Evolutionary conservation across 2,329 filamentous ascomycete genomes (phyloP), one percentile per base, ranked within the genome.

Genomic region (Ophiostoma sp.): DNA sequence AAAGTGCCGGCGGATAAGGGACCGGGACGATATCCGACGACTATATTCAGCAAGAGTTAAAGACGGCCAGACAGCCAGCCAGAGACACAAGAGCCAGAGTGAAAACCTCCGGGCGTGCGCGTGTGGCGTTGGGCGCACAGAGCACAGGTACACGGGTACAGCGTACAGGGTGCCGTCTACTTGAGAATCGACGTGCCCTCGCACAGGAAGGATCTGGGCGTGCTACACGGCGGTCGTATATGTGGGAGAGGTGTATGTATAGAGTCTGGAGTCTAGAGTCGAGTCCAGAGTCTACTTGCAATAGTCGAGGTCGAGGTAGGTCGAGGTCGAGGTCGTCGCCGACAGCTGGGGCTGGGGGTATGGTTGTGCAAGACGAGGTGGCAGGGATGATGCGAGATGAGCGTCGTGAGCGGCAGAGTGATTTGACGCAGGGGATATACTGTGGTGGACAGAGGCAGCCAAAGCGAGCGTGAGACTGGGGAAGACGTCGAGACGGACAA

Each of bases 101-200:
- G 57, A 62, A 62, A 62, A 62, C 27, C 57, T 33, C 57, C 57
- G 57, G 57, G 57, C 27, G 27, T 33, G 57, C 27, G 57, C 57
- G 57, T 62, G 57, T 62, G 57, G 57, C 57, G 57, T 62, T 33
- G 57, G 52, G 44, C 17, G 52, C 52, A 57, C 52, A 57, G 52
- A 57, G 57, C 27, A 62, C 57, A 33, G 57, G 27, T 62, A 62
- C 57, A 62, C 57, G 5, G 35, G 57, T 62, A 62, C 57, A 62
- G 57, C 27, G 57, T 62, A 20, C 57, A 62, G 57, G 27, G 27
- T 62, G 57, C 27, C n/a, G 52, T 57, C 52, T 57, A 57, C 52
- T 27, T 27, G 23, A 57, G 17, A 57, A n/a, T 57, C 52, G 52
- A 27, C 57, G 23, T 35, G 57, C 23, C 57, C 57, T 62, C 27